Base-by-base conservation (phyloP, 768 basidiomycete genomes). In the Chiua virens region DNA sequence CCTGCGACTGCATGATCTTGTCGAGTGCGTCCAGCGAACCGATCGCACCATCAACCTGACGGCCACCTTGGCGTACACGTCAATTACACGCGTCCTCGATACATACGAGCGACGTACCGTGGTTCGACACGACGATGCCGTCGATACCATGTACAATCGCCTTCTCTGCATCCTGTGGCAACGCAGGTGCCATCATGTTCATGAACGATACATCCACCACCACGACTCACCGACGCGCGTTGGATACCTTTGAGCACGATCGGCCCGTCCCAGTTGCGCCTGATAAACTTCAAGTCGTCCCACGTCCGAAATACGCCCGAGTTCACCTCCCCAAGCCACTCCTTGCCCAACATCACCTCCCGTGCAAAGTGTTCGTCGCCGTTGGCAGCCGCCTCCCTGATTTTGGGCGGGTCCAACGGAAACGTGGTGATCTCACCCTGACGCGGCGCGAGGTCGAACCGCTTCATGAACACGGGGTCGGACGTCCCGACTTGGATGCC, bases 191-290 rank as follows among this genome's bases (percentile, higher is more conserved):
- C 43, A 7, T 42, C 11, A 40, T 6, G n/a, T 8, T 20, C 23
- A 18, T 2, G 4, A 32, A 30, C 18, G 15, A 1, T 6, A 1
- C 14, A 15, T 4, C 32, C 32, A 21, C 20, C 28, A 18, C 20
- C 3, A 48, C 2, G 17, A 34, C 75, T 47, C 57, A 85, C 85
- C 53, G 78, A 71, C 17, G 80, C 79, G 40, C 72, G 73, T 61
- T 89, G 85, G 48, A 93, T 87, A 3, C 89, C 89, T 64, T 92
- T 92, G 43, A 92, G 70, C 17, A 91, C 69, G 47, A 92, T 67
- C 1, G 86, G 86, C 0, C 89, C 88, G 15, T 88, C 80, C 90
- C 89, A 92, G 49, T 86, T 80, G 21, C 85, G 76, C 60, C 79
- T 75, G 54, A 92, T 63, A 56, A 89, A 81, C 58, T 75, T 75